These are phyloP conservation scores for Nigrospora osmanthi DNA, from an alignment of 2,329 filamentous ascomycete genomes.

Conservation along the genomic window DNA sequence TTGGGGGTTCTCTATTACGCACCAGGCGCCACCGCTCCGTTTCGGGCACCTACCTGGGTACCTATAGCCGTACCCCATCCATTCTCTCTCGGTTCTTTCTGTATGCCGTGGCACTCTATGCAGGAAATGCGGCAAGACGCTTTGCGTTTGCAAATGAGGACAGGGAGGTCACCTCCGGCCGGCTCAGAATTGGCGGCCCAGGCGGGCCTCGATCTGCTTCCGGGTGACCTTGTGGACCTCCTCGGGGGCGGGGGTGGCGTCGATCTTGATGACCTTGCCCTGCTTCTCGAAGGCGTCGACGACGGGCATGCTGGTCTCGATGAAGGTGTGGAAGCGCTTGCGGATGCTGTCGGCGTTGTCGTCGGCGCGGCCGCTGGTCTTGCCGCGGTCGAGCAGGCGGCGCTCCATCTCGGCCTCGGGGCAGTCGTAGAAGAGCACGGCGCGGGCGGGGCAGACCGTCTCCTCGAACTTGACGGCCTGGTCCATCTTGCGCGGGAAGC, in stretches of 20 bases:
- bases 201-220: conserved; percentile 37
- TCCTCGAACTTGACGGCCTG: conserved; percentile 93
- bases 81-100: no score
- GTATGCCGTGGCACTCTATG: no score
- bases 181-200: conserved; percentile 34
- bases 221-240: conserved; percentile 48
- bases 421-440: conserved; percentile 93
- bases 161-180: no score
- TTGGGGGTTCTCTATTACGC: no score
- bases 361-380: conserved; percentile 85
- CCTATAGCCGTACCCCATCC: no score
- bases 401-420: conserved; percentile 82
- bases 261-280: conserved; percentile 72
- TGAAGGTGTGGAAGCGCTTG: conserved; percentile 91
- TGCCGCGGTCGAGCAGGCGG: conserved; percentile 77
- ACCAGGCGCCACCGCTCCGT: no score
- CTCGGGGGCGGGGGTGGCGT: conserved; percentile 61
- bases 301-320: conserved; percentile 96
- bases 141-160: no score
- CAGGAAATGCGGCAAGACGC: no score
- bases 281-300: conserved; percentile 75
- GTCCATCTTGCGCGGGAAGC: conserved; percentile 95
- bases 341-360: conserved; percentile 94
- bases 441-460: conserved; percentile 71
- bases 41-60: no score